Evolutionary conservation across 78 protist species (phyloP).

Genomic region (Bigelowiella natans): DNA sequence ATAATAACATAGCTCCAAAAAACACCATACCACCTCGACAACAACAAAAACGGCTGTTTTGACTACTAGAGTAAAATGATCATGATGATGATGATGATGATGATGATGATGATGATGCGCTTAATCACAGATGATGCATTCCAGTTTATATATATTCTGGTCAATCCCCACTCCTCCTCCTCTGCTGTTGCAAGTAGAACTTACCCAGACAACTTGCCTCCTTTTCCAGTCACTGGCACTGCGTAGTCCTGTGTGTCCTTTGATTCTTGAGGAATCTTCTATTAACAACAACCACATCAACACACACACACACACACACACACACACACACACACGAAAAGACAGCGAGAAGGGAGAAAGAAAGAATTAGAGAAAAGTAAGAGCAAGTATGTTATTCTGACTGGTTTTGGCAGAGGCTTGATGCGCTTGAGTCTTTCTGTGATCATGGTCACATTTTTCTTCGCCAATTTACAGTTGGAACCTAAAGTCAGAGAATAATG

Average conservation of each 20-base stretch:
- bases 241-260: too few species aligned
- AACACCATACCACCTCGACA: too few species aligned
- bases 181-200: too few species aligned
- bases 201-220: background rate
- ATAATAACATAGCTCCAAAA: too few species aligned
- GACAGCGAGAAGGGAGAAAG: background rate
- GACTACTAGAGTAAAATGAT: too few species aligned
- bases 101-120: too few species aligned
- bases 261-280: too few species aligned
- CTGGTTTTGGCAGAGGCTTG: background rate
- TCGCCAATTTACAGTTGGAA: background rate
- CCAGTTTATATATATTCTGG: background rate
- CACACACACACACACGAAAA: background rate
- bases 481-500: too few species aligned
- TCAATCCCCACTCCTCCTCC: background rate
- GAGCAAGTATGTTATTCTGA: background rate
- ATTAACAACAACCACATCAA: too few species aligned
- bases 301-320: background rate
- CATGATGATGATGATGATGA: too few species aligned
- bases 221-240: background rate
- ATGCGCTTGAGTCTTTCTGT: background rate
- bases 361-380: background rate
- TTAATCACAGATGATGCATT: too few species aligned
- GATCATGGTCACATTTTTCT: background rate
- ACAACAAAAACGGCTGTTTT: too few species aligned